Conservation (phyloP, 352 stramenopile species). For the Phytopythium montanum region DNA sequence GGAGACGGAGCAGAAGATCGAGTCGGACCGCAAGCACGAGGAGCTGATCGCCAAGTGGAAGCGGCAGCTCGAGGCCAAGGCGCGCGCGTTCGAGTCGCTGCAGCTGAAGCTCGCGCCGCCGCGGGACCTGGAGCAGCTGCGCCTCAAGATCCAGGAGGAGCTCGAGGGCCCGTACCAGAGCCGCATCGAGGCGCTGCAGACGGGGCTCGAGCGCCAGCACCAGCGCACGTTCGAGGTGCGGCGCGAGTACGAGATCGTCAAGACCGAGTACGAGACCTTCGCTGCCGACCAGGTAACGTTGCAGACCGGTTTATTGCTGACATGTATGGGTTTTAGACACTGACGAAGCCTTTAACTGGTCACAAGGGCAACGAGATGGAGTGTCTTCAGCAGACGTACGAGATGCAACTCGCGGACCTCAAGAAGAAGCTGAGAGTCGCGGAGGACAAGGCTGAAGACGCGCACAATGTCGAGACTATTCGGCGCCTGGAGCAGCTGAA, state of each 20-base stretch:
- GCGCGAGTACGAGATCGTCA: slow-evolving; percentile 74
- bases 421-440: slow-evolving; percentile 42
- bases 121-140: slow-evolving; percentile 75
- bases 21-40: slow-evolving; percentile 80
- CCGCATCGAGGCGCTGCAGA: slow-evolving; percentile 50
- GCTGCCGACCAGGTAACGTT: slow-evolving; percentile 53
- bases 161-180: slow-evolving; percentile 74
- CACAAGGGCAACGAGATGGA: slow-evolving; percentile 67
- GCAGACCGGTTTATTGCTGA: neutral
- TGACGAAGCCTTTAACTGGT: neutral
- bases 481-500: slow-evolving; percentile 54
- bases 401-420: slow-evolving; percentile 52
- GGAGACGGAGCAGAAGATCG: slow-evolving; percentile 82
- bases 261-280: slow-evolving; percentile 86
- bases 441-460: slow-evolving; percentile 35
- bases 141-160: slow-evolving; percentile 81
- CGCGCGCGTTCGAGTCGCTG: slow-evolving; percentile 71
- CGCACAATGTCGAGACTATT: slow-evolving; percentile 34
- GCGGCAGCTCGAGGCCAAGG: slow-evolving; percentile 79
- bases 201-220: slow-evolving; percentile 71
- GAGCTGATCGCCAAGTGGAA: slow-evolving; percentile 84
- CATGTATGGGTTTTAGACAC: neutral
- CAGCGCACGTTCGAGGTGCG: slow-evolving; percentile 63
- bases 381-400: slow-evolving; percentile 63
- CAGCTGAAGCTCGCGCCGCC: slow-evolving; percentile 82